A percentile compares a stretch with the other conserved stretches of the same genome.
These are phyloP conservation scores for Bauhinia variegata DNA, from an alignment of 306 rosid genomes.

Conservation along the genomic window DNA sequence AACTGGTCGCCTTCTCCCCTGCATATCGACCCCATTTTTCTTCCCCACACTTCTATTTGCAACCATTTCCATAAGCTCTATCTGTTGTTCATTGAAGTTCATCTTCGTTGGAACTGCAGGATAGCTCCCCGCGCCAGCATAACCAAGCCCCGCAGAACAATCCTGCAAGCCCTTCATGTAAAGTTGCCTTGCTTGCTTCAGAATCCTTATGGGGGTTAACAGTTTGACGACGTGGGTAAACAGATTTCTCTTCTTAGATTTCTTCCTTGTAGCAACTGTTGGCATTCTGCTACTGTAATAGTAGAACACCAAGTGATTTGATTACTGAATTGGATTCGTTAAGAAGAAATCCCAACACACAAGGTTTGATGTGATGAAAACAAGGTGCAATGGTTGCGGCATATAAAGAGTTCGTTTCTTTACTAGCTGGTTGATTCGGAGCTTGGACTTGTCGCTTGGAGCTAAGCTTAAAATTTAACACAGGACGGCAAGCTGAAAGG, in stretches of 20 bases:
- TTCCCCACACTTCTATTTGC: slow-evolving; percentile 9
- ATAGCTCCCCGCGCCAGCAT: neutral
- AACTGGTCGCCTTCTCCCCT: slow-evolving; percentile 21
- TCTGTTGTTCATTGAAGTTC: neutral
- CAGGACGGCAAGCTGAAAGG: slow-evolving; percentile 31
- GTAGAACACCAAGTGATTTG: neutral
- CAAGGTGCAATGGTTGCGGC: neutral
- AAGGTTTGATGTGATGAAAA: neutral
- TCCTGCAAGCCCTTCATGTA: slow-evolving; percentile 43
- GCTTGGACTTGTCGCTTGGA: slow-evolving; percentile 11
- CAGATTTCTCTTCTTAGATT: slow-evolving; percentile 32
- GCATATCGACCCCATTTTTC: slow-evolving; percentile 7
- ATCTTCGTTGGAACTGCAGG: slow-evolving; percentile 14
- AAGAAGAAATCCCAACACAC: neutral
- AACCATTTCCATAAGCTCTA: slow-evolving; percentile 11
- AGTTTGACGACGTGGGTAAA: slow-evolving; percentile 20
- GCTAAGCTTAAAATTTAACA: neutral
- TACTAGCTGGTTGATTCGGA: no score
- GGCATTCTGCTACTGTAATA: neutral
- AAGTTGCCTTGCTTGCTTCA: slow-evolving; percentile 47
- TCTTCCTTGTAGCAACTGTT: slow-evolving; percentile 16
- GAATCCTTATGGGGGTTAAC: slow-evolving; percentile 45
- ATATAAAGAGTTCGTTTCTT: slow-evolving; percentile 8
- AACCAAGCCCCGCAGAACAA: slow-evolving; percentile 44
- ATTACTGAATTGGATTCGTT: no score